Percentiles rank a stretch among this genome's conserved stretches.
Evolutionary conservation across 2,329 filamentous ascomycete genomes (phyloP).

Genomic region (Triangularia setosa): DNA sequence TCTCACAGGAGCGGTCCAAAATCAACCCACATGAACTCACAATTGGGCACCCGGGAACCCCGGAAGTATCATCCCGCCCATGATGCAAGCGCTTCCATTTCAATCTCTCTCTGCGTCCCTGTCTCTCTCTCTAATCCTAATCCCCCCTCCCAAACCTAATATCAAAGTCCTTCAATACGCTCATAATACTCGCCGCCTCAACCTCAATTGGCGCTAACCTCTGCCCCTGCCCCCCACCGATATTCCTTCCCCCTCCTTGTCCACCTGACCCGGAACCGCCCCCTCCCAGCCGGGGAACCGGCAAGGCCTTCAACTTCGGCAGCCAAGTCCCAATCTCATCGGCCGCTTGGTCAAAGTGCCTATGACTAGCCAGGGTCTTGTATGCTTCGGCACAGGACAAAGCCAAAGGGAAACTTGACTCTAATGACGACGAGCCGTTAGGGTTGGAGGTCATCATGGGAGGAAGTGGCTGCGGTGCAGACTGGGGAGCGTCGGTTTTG

Average conservation of each 20-base stretch:
- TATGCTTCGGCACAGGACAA: conserved; percentile 74
- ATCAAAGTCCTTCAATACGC: conserved; percentile 77
- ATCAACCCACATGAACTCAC: conserved; percentile 24
- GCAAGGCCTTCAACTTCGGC: conserved; percentile 64
- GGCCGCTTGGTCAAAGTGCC: conserved; percentile 68
- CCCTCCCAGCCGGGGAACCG: conserved; percentile 27
- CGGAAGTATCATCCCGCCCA: conserved; percentile 11
- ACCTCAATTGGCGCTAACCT: conserved; percentile 63
- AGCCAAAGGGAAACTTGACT: conserved; percentile 45
- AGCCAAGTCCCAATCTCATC: conserved; percentile 75
- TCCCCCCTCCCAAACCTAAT: conserved; percentile 59
- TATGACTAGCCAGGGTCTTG: conserved; percentile 72
- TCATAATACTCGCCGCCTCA: conserved; percentile 80
- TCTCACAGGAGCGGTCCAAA: background rate
- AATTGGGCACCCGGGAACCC: conserved; percentile 21
- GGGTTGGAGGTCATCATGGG: conserved; percentile 1
- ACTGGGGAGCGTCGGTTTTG: conserved; percentile 21
- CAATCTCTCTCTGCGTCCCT: background rate
- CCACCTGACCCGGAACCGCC: conserved; percentile 21
- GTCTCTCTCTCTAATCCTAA: conserved; percentile 21
- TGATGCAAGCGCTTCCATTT: background rate
- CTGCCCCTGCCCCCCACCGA: conserved; percentile 31
- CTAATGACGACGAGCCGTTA: conserved; percentile 26
- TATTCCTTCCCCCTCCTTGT: conserved; percentile 25
- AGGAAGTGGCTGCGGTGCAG: background rate